These are phyloP conservation scores for Russula sp. DNA, from an alignment of 768 basidiomycete species.

Conservation along the genomic window DNA sequence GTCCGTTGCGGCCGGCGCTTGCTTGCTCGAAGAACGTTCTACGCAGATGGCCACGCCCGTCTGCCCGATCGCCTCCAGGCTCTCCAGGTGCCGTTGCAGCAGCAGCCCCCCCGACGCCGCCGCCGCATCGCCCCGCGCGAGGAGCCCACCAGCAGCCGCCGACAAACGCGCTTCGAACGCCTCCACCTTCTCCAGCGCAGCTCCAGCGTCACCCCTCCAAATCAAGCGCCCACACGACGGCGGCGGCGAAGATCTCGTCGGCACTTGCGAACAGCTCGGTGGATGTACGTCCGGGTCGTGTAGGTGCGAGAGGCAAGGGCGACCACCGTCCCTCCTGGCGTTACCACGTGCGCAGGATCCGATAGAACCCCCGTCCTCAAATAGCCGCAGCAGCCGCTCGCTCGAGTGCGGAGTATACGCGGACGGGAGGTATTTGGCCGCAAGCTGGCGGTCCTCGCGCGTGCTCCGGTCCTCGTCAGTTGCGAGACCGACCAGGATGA, in stretches of 20 bases:
- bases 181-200: slow-evolving; percentile 64
- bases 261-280: slow-evolving; percentile 59
- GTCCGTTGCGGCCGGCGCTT: slow-evolving; percentile 27
- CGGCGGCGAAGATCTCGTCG: slow-evolving; percentile 51
- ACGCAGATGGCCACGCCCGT: slow-evolving; percentile 66
- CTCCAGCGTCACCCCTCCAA: slow-evolving; percentile 53
- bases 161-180: slow-evolving; percentile 49
- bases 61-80: slow-evolving; percentile 52
- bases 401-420: slow-evolving; percentile 80
- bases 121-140: slow-evolving; percentile 25
- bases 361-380: slow-evolving; percentile 85
- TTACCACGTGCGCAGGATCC: slow-evolving; percentile 81
- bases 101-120: slow-evolving; percentile 24
- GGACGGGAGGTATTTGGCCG: slow-evolving; percentile 89
- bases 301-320: slow-evolving; percentile 64
- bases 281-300: slow-evolving; percentile 60
- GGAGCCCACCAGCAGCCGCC: slow-evolving; percentile 36
- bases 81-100: slow-evolving; percentile 34
- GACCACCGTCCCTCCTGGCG: slow-evolving; percentile 73
- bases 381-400: slow-evolving; percentile 59
- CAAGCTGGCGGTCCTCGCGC: slow-evolving; percentile 90
- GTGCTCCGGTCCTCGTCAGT: slow-evolving; percentile 74
- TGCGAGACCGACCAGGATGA: slow-evolving; percentile 72
- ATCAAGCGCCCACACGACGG: slow-evolving; percentile 72
- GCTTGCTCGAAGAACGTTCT: slow-evolving; percentile 51